Percentiles rank a stretch among this genome's conserved stretches.
Evolutionary conservation across 129 eudicot genomes (phyloP).

Genomic region (Helichrysum umbraculigerum): DNA sequence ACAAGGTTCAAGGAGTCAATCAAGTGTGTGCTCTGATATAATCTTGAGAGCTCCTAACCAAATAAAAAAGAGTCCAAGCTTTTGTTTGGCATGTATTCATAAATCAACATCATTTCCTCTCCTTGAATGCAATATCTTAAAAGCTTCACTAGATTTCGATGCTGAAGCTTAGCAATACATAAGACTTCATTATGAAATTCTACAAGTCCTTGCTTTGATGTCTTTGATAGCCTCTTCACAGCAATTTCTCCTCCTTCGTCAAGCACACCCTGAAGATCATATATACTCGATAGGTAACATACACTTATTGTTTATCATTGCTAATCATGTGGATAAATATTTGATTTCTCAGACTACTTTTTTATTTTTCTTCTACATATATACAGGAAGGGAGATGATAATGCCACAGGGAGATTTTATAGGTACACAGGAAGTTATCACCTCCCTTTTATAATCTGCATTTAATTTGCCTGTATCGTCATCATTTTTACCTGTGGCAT

Average conservation of each 20-base stretch:
- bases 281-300: not conserved
- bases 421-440: no score
- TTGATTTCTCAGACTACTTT: not conserved
- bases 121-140: conserved; percentile 31
- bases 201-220: conserved; percentile 31
- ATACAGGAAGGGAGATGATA: no score
- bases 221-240: conserved; percentile 36
- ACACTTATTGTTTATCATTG: not conserved
- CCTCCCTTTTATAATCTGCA: no score
- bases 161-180: conserved; percentile 40
- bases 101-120: conserved; percentile 33
- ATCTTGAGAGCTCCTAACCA: conserved; percentile 21
- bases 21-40: conserved; percentile 5
- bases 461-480: no score
- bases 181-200: conserved; percentile 34
- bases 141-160: conserved; percentile 31
- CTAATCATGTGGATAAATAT: not conserved
- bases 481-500: no score
- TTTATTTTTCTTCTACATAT: not conserved
- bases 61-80: conserved; percentile 31
- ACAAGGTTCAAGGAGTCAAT: not conserved
- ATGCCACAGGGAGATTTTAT: no score
- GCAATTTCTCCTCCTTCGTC: conserved; percentile 31
- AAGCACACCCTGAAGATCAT: conserved; percentile 18
- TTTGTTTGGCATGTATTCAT: conserved; percentile 34